A percentile compares a stretch with the other conserved stretches of the same genome.
These are phyloP conservation scores for Blastobotrys niveus DNA, from an alignment of 1,139 yeast genomes.

Conservation along the genomic window DNA sequence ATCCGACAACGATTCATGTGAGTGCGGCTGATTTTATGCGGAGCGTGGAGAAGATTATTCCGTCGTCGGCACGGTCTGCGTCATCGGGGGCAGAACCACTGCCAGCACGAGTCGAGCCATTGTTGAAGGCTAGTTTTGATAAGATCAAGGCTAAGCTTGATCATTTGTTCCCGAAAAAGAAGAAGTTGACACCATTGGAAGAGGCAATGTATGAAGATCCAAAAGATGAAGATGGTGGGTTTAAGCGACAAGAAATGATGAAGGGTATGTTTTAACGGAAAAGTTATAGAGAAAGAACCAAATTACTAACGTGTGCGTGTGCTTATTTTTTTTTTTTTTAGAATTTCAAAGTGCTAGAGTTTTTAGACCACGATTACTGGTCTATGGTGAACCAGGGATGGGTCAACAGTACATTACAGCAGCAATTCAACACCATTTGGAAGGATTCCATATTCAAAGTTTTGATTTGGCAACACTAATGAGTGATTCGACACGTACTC, in stretches of 20 bases:
- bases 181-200: conserved; percentile 55
- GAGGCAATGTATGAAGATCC: conserved; percentile 66
- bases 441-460: conserved; percentile 85
- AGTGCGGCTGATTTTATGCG: conserved; percentile 82
- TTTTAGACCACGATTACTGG: conserved; percentile 73
- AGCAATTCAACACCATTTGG: conserved; percentile 75
- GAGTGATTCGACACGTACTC: conserved; percentile 74
- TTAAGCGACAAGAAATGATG: conserved; percentile 58
- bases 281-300: background rate
- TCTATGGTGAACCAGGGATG: conserved; percentile 71
- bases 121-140: conserved; percentile 48
- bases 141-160: conserved; percentile 48
- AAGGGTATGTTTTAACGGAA: conserved; percentile 31
- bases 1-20: conserved; percentile 67
- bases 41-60: conserved; percentile 82
- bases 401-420: conserved; percentile 87
- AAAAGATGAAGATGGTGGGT: conserved; percentile 58
- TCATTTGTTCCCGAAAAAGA: conserved; percentile 57
- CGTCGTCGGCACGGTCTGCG: conserved; percentile 85
- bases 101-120: conserved; percentile 64
- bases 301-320: too few species aligned
- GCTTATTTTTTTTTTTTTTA: too few species aligned
- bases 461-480: conserved; percentile 74
- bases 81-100: conserved; percentile 71
- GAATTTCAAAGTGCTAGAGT: conserved; percentile 54